These are phyloP conservation scores for Pseudognaphalium luteoalbum DNA, from an alignment of 129 eudicot species.

Conservation along the genomic window DNA sequence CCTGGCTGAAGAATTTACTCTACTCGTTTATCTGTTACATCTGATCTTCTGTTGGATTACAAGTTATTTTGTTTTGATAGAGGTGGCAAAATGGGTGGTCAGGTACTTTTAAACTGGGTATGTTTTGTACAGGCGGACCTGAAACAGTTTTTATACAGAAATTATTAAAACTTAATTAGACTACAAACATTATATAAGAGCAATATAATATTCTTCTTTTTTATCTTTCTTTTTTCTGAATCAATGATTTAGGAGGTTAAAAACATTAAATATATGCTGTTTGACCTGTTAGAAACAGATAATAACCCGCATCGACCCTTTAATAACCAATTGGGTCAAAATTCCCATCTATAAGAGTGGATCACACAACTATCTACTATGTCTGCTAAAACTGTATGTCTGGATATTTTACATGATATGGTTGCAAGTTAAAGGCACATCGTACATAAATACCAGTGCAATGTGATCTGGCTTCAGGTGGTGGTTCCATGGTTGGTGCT, in stretches of 20 bases:
- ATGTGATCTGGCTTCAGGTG: conserved; percentile 58
- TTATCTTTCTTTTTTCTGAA: not conserved
- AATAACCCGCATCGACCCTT: not conserved
- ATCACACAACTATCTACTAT: not conserved
- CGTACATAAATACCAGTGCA: not conserved
- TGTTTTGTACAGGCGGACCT: not conserved
- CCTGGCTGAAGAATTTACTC: conserved; percentile 11
- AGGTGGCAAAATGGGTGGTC: not conserved
- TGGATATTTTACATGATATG: not conserved
- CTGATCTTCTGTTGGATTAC: not conserved
- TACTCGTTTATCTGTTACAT: conserved; percentile 1
- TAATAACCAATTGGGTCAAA: not conserved
- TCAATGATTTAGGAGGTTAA: not conserved
- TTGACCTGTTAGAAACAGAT: not conserved
- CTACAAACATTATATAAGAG: not conserved
- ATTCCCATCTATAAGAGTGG: not conserved
- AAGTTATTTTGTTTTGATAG: not conserved
- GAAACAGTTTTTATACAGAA: not conserved
- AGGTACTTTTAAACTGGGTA: not conserved
- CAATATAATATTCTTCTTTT: not conserved
- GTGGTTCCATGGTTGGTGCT: conserved; percentile 99
- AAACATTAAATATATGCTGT: not conserved
- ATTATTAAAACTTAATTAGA: not conserved
- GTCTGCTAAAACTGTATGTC: conserved; percentile 7
- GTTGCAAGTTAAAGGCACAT: conserved; percentile 8